These are phyloP conservation scores for Hamamelis virginiana DNA, from an alignment of 164 flowering plant genomes.

Conservation along the genomic window DNA sequence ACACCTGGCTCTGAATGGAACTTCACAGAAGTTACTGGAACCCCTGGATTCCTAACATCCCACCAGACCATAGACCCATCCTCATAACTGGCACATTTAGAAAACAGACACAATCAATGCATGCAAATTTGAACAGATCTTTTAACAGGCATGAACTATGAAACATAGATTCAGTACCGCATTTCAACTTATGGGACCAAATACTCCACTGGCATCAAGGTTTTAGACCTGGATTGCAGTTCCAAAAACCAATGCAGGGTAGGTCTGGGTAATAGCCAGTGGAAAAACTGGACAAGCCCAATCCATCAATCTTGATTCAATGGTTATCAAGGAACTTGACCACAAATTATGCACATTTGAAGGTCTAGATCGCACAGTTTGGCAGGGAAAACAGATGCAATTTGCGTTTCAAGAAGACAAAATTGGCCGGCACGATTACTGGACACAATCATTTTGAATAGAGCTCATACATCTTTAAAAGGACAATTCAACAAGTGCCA, in stretches of 20 bases:
- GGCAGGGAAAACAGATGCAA: no score
- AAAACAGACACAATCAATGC: background rate
- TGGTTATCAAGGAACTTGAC: no score
- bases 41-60: constrained; percentile 75
- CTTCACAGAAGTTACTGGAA: constrained; percentile 67
- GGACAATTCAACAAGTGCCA: no score
- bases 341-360: no score
- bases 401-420: no score
- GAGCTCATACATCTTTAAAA: no score
- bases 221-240: background rate
- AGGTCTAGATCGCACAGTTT: no score
- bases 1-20: constrained; percentile 89
- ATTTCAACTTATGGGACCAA: background rate
- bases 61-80: constrained; percentile 91
- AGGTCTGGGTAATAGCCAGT: background rate
- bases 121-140: background rate
- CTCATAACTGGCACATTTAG: constrained; percentile 60
- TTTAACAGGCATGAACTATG: background rate
- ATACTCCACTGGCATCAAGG: background rate
- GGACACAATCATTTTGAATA: no score
- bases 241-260: background rate
- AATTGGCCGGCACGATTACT: no score
- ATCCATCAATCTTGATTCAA: background rate
- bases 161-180: background rate
- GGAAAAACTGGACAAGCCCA: background rate